Evolutionary conservation across 352 stramenopile genomes (phyloP).

Genomic region (Globisporangium carolinianum): DNA sequence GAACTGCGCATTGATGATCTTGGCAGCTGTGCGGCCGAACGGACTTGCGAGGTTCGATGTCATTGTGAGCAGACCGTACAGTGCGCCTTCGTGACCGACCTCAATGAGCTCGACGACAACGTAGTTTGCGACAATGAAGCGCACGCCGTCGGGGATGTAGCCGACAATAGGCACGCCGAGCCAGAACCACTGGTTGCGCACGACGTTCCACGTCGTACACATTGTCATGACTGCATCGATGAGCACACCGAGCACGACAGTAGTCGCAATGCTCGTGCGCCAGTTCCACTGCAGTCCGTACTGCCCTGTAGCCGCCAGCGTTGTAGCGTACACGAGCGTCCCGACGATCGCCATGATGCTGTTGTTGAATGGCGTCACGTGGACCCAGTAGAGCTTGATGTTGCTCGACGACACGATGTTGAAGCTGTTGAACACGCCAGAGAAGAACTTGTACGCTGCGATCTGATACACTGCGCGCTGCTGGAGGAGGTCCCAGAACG

Average conservation of each 20-base stretch:
- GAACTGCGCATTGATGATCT: conserved; percentile 47
- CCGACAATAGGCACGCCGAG: conserved; percentile 41
- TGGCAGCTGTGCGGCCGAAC: conserved; percentile 36
- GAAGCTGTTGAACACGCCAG: conserved; percentile 48
- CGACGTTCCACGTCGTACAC: conserved; percentile 42
- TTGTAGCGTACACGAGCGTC: conserved; percentile 30
- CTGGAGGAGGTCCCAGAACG: conserved; percentile 44
- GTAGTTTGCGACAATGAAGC: conserved; percentile 58
- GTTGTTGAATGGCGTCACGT: conserved; percentile 47
- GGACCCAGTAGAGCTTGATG: conserved; percentile 48
- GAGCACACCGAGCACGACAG: conserved; percentile 13
- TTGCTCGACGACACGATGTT: conserved; percentile 43
- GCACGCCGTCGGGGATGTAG: conserved; percentile 39
- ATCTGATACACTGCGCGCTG: conserved; percentile 53
- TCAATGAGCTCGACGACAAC: conserved; percentile 55
- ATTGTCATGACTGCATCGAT: conserved; percentile 44
- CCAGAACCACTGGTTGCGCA: conserved; percentile 64
- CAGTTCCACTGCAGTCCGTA: conserved; percentile 55
- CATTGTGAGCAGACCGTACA: conserved; percentile 52
- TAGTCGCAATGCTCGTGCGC: conserved; percentile 36
- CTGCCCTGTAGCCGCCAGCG: conserved; percentile 32
- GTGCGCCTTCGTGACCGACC: conserved; percentile 36
- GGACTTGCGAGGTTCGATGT: conserved; percentile 41
- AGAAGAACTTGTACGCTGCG: conserved; percentile 56
- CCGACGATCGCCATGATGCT: conserved; percentile 45